Evolutionary conservation across 441 rosid genomes (phyloP), one percentile per base, ranked within the genome.

Genomic region (Gossypium trilobum): DNA sequence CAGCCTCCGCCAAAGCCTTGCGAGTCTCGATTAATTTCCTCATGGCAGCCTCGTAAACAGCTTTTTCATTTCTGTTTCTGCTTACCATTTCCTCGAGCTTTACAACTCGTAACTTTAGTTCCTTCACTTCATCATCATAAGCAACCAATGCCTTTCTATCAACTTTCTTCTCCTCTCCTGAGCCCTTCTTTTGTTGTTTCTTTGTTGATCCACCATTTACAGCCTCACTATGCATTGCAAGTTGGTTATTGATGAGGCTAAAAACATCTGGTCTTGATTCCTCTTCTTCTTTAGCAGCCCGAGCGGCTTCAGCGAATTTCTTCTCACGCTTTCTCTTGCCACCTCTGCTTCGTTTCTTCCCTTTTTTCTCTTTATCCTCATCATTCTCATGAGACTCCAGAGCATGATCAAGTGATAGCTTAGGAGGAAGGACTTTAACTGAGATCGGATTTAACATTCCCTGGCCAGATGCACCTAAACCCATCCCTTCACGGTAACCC

Each of bases 401-500:
- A 42, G 96, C 94, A 42, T 85, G 89, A 68, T 92, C 99, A 14
- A 91, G 87, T 2, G 97, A 92, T 78, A 87, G 88, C 80, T 92
- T 94, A 29, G 91, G 76, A 29, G 92, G 95, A 60, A 89, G 96
- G 73, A 89, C 93, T 83, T 87, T 88, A 16, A 88, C 98, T 8
- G 93, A 72, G 72, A 95, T 77, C 11, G 99, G 98, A 58, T 89
- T 70, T 77, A 89, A 16, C 81, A 89, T 91, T 77, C 99, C 99
- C 79, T 92, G 97, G 36, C 97, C 94, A 4, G 91, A 77, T 61
- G 77, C 88, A 1, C 97, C 99, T 78, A 92, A 83, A 48, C 98
- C 99, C 97, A 91, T 90, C 50, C 99, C 97, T 79, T 88, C 91
- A 11, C 93, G 89, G 71, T 91, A 91, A 36, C 98, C 98, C 99